These are phyloP conservation scores for Sphaerostilbella broomeana DNA, from an alignment of 2,329 filamentous ascomycete species.

Conservation along the genomic window DNA sequence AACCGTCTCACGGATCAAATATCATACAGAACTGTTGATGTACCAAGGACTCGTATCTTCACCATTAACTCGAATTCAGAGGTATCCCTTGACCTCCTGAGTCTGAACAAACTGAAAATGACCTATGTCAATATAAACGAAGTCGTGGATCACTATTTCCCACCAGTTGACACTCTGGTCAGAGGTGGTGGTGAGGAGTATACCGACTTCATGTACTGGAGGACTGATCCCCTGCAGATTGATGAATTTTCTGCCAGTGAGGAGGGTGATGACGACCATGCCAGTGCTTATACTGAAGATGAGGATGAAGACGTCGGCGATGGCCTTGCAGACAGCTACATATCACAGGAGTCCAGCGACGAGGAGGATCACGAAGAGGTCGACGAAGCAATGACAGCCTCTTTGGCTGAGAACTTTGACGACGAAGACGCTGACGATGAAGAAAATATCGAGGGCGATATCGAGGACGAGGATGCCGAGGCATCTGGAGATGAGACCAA, in stretches of 20 bases:
- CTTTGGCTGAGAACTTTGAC: slow-evolving; percentile 13
- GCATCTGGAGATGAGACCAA: slow-evolving; percentile 15
- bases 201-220: slow-evolving; percentile 97
- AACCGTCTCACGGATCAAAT: slow-evolving; percentile 95
- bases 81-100: slow-evolving; percentile 83
- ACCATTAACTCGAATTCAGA: slow-evolving; percentile 98
- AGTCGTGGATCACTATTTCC: slow-evolving; percentile 97
- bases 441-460: slow-evolving; percentile 20
- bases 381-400: slow-evolving; percentile 20
- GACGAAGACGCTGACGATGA: slow-evolving; percentile 31
- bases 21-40: slow-evolving; percentile 92
- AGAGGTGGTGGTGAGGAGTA: slow-evolving; percentile 88
- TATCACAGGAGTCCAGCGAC: slow-evolving; percentile 45
- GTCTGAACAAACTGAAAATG: slow-evolving; percentile 89
- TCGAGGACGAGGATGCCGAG: slow-evolving; percentile 18
- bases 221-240: slow-evolving; percentile 73
- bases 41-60: slow-evolving; percentile 89
- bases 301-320: slow-evolving; percentile 34
- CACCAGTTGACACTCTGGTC: slow-evolving; percentile 78
- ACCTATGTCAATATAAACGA: slow-evolving; percentile 97
- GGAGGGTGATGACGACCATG: slow-evolving; percentile 42
- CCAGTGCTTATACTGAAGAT: slow-evolving; percentile 37
- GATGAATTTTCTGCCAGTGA: slow-evolving; percentile 81
- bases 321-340: slow-evolving; percentile 49
- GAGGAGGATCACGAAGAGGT: slow-evolving; percentile 42